A percentile compares a stretch with the other conserved stretches of the same genome.
Conservation (phyloP, 805 yeast genomes). For the Saccharomycopsis fibuligera region DNA sequence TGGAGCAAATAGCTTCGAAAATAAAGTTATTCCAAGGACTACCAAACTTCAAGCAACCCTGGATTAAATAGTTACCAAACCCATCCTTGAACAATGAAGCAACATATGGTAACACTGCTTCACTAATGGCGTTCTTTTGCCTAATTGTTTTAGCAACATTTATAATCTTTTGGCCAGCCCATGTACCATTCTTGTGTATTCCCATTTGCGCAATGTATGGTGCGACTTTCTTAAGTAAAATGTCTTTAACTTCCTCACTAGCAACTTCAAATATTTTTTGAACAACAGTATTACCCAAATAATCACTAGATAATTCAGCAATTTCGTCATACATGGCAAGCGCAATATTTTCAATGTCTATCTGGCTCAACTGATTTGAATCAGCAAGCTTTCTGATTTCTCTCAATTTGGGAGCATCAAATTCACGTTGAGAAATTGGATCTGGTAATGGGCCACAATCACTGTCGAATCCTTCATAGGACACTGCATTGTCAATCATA, state of each 20-base stretch:
- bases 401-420: constrained; percentile 82
- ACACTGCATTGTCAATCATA: constrained; percentile 38
- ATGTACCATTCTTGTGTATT: constrained; percentile 95
- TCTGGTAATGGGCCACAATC: constrained; percentile 75
- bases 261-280: constrained; percentile 80
- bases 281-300: constrained; percentile 91
- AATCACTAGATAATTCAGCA: constrained; percentile 87
- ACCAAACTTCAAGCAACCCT: constrained; percentile 87
- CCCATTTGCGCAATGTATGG: constrained; percentile 88
- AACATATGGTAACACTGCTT: constrained; percentile 70
- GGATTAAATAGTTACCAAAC: constrained; percentile 93
- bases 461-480: constrained; percentile 42
- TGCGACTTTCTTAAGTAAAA: constrained; percentile 71
- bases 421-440: constrained; percentile 58
- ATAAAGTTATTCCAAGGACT: constrained; percentile 86
- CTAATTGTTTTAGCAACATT: constrained; percentile 59
- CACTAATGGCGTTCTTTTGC: constrained; percentile 59
- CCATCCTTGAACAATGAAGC: constrained; percentile 88
- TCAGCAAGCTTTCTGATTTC: constrained; percentile 78
- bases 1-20: constrained; percentile 71
- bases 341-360: constrained; percentile 76
- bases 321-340: constrained; percentile 80
- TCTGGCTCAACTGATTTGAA: constrained; percentile 27
- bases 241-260: constrained; percentile 63
- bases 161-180: constrained; percentile 98